Evolutionary conservation across 225 moss, liverwort and hornwort species (phyloP).

Genomic region (Marchantia paleacea): DNA sequence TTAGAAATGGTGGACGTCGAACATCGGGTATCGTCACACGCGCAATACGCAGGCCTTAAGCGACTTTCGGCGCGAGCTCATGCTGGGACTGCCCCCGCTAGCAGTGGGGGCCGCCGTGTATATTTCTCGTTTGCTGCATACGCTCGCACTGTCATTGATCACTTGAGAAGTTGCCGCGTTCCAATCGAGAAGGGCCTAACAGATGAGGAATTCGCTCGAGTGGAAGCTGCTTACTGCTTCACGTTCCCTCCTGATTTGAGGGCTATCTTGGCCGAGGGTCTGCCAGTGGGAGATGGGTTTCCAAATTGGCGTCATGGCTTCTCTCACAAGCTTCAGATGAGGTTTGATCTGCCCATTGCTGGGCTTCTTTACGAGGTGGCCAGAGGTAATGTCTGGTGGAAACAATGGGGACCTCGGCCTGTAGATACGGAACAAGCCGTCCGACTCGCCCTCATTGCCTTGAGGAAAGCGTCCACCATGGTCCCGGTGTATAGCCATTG

Average conservation of each 20-base stretch:
- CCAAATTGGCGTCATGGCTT: constrained; percentile 83
- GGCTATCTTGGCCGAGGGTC: constrained; percentile 82
- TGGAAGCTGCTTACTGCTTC: constrained; percentile 79
- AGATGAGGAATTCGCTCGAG: constrained; percentile 78
- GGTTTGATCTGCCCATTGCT: constrained; percentile 72
- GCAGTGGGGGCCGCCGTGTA: constrained; percentile 66
- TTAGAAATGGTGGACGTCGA: constrained; percentile 74
- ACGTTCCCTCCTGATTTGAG: constrained; percentile 87
- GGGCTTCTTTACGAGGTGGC: constrained; percentile 87
- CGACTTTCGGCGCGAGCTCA: constrained; percentile 79
- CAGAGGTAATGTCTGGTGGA: constrained; percentile 82
- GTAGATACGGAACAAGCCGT: constrained; percentile 63
- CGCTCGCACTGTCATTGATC: constrained; percentile 81
- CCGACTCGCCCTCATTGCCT: constrained; percentile 50
- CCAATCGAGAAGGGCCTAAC: constrained; percentile 75
- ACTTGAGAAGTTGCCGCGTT: constrained; percentile 63
- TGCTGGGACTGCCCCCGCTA: constrained; percentile 57
- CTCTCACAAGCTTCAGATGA: constrained; percentile 70
- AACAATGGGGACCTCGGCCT: constrained; percentile 83
- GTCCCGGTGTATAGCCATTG: constrained; percentile 89
- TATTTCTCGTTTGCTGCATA: constrained; percentile 91
- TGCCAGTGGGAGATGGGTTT: constrained; percentile 78
- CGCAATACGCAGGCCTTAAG: constrained; percentile 79
- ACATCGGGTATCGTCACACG: constrained; percentile 55
- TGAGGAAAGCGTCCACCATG: constrained; percentile 67